Evolutionary conservation across 2,329 filamentous ascomycete genomes (phyloP), one percentile per base, ranked within the genome.

Genomic region (Aureobasidium zeae): DNA sequence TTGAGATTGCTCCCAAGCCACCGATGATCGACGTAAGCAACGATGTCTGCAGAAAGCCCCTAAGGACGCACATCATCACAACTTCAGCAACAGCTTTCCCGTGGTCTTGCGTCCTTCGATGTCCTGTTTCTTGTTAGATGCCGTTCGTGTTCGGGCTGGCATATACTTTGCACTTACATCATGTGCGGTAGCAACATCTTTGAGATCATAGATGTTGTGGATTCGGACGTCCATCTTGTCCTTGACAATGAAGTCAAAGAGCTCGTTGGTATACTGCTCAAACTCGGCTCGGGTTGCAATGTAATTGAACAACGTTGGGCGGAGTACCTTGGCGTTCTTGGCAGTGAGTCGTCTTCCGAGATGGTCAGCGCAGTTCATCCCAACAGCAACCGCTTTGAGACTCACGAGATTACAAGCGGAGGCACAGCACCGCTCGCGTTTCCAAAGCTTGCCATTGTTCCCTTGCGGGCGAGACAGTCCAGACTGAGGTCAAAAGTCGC

Each of bases 71-170:
- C n/a, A n/a, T n/a, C n/a, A 12, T 39, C 26, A 41, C 9, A 28
- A 73, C 65, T 79, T 80, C 56, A 94, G 61, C 45, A 95, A 61
- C 49, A 93, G 63, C 69, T 94, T 94, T 13, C 88, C 88, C 9
- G 78, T 85, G 2, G 86, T 91, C 69, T 81, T 85, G 54, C 87
- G 72, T 30, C 83, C 75, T 64, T 93, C 83, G 32, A 95, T 71
- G 61, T 94, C 86, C 59, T 73, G 22, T 10, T 20, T 15, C 16
- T 43, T 32, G 30, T 43, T 20, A 30, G 12, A 8, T 24, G 7
- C 13, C 10, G 49, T 37, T 15, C 15, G 34, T 21, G 30, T 47
- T 32, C 5, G 30, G 26, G 13, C 25, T 22, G 48, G 31, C 13
- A 3, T 30, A 19, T 29, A 22, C 22, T 13, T 13, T n/a, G n/a